Evolutionary conservation across 441 rosid genomes (phyloP), one percentile per base, ranked within the genome.

Genomic region (Theobroma grandiflorum): DNA sequence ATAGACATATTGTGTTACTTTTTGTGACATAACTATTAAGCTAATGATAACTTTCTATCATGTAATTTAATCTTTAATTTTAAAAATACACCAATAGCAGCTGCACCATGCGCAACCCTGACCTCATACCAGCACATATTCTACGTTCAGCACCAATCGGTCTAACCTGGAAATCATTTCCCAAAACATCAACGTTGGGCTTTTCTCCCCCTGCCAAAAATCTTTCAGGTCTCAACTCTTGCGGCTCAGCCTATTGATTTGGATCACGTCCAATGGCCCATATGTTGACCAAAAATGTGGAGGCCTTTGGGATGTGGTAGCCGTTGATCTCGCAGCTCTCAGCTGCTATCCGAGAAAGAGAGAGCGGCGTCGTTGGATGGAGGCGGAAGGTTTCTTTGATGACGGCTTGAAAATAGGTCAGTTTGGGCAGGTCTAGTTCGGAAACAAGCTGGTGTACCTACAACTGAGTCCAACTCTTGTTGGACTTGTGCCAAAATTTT

Each of bases 211-310:
- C 1, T 26, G 31, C 31, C 31, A 26, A 26, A 26, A 26, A 26
- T 26, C 31, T 26, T 26, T 26, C 31, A 26, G 1, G 31, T 26
- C 31, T 26, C 31, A 26, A 91, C 33, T 81, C 76, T 16, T 86
- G 75, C 0, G 94, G 94, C 45, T 87, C 88, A 5, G 71, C 40
- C 94, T 92, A 91, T 18, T 64, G 43, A 2, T 87, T 81, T 0
- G 87, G 91, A 75, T 91, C 92, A 6, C 90, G 87, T 2, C 90
- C 84, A 14, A 91, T 91, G 59, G 94, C 94, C 94, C 94, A 91
- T 72, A 88, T 88, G 70, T 91, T 88, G 8, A 87, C 89, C 67
- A 91, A 80, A 0, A 89, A 82, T 0, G 94, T 91, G 15, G 92
- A 61, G n/a, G 91, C 94, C 35, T 77, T 77, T 0, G 92, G 94